Evolutionary conservation across 1,284 basidiomycete genomes (phyloP).

Genomic region (Phellopilus nigrolimitatus): DNA sequence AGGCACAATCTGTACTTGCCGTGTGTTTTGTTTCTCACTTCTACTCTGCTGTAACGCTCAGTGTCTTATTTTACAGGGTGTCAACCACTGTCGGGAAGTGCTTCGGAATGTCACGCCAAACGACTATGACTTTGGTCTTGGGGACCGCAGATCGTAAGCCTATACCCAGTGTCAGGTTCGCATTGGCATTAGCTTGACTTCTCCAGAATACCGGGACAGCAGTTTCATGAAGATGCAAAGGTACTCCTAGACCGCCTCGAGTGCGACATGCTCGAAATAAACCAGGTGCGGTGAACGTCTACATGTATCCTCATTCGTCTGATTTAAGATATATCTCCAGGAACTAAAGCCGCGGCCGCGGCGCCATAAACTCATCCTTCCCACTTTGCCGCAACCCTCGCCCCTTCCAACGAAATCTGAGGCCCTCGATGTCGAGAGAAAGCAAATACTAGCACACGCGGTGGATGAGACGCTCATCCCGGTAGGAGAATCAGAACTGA

Average conservation of each 20-base stretch:
- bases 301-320: not conserved
- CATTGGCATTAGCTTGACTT: not conserved
- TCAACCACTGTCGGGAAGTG: constrained; percentile 42
- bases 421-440: not conserved
- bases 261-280: constrained; percentile 41
- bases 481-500: constrained; percentile 13
- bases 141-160: constrained; percentile 14
- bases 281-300: constrained; percentile 36
- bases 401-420: constrained; percentile 8
- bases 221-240: constrained; percentile 40
- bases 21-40: constrained; percentile 31
- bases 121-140: constrained; percentile 15
- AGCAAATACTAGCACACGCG: not conserved
- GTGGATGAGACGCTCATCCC: constrained; percentile 10
- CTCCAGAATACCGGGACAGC: constrained; percentile 38
- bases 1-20: constrained; percentile 53
- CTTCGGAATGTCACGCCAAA: constrained; percentile 16
- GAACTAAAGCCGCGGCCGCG: constrained; percentile 34
- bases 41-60: not conserved
- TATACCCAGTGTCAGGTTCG: not conserved
- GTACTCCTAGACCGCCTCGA: constrained; percentile 52
- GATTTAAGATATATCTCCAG: constrained; percentile 24
- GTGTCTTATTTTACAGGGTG: constrained; percentile 40
- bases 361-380: constrained; percentile 35
- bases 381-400: constrained; percentile 26